These are phyloP conservation scores for Centrapalus pauciflorus DNA, from an alignment of 129 eudicot species.

Conservation along the genomic window DNA sequence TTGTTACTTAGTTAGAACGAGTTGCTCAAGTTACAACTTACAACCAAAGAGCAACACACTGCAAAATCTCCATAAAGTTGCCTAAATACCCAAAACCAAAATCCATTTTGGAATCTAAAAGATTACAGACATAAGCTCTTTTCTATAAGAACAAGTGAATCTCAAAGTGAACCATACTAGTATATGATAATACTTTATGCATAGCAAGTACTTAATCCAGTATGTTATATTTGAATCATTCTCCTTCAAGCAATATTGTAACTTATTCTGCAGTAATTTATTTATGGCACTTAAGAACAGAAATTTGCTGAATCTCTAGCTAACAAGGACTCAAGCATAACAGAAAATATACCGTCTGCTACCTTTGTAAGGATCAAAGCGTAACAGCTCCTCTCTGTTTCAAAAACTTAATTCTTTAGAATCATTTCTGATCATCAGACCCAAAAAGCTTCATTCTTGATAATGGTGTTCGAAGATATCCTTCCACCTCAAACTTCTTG, in stretches of 20 bases:
- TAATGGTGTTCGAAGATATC: constrained; percentile 56
- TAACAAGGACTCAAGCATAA: constrained; percentile 10
- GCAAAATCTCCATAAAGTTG: too few relatives aligned
- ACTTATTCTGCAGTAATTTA: constrained; percentile 14
- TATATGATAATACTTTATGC: neutral
- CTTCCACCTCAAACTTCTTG: constrained; percentile 65
- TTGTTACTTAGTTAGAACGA: too few relatives aligned
- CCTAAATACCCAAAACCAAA: neutral
- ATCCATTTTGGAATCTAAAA: neutral
- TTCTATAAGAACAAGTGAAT: neutral
- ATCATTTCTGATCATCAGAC: constrained; percentile 30
- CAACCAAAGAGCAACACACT: too few relatives aligned
- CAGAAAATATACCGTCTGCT: constrained; percentile 26
- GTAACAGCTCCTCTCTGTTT: neutral
- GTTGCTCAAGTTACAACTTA: too few relatives aligned
- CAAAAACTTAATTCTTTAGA: neutral
- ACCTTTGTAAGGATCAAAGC: neutral
- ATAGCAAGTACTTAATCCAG: neutral
- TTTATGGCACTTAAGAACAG: constrained; percentile 6
- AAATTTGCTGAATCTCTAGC: constrained; percentile 9
- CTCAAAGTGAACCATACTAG: neutral
- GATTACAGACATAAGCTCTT: neutral
- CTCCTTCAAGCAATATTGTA: neutral
- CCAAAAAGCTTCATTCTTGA: constrained; percentile 71
- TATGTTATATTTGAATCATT: neutral